Evolutionary conservation across 1,284 basidiomycete species (phyloP), one percentile per base, ranked within the genome.

Genomic region (Grifola frondosa): DNA sequence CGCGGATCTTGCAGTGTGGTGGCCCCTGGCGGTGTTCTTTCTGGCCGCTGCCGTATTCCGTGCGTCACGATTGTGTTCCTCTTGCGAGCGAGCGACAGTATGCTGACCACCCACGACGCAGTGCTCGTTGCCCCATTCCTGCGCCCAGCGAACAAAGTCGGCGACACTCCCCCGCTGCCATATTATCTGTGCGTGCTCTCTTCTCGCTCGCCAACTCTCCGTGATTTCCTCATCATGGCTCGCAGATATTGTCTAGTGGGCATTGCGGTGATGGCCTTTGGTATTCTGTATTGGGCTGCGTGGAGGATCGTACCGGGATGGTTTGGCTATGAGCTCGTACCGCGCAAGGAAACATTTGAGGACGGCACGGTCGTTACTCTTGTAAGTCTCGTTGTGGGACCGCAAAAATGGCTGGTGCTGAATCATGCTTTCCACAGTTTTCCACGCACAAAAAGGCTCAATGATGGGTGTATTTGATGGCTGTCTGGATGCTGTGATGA

Each of bases 351-450:
- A 41, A 63, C 44, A 6, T 63, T 83, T 5, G 49, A 61, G 5
- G 81, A 83, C 46, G 81, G 79, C 10, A 84, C 78, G 0, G 69
- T 74, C 12, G 72, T 81, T 34, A 78, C 74, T 0, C 44, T 74
- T 56, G 78, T 81, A 45, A 40, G 77, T 68, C n/a, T n/a, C n/a
- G n/a, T n/a, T n/a, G n/a, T n/a, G n/a, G n/a, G n/a, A n/a, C n/a
- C n/a, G n/a, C n/a, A n/a, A n/a, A n/a, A n/a, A n/a, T n/a, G n/a
- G n/a, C n/a, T n/a, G n/a, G n/a, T n/a, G n/a, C n/a, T n/a, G n/a
- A n/a, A n/a, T n/a, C n/a, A n/a, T n/a, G n/a, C n/a, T n/a, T n/a
- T n/a, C n/a, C n/a, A n/a, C n/a, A n/a, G n/a, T n/a, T n/a, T n/a
- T n/a, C n/a, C n/a, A n/a, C n/a, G n/a, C n/a, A n/a, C n/a, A n/a